Evolutionary conservation across 306 rosid genomes (phyloP).

Genomic region (Pterocarpus santalinus): DNA sequence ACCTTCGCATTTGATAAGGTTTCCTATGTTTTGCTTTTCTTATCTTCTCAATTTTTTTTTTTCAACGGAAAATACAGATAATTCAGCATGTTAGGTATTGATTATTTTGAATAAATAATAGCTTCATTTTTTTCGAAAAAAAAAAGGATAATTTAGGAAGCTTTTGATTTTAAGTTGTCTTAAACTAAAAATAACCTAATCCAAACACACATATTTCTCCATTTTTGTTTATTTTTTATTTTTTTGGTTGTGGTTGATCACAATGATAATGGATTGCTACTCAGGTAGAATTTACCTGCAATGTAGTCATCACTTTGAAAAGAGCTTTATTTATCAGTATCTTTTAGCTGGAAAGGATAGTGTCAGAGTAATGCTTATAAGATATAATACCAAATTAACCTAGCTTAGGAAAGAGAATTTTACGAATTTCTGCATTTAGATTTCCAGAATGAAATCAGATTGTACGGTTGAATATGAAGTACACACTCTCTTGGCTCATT

Average conservation of each 20-base stretch:
- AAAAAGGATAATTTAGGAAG: not conserved
- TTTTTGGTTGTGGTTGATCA: not conserved
- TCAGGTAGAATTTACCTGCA: not conserved
- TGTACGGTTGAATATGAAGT: constrained; percentile 2
- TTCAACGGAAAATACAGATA: not conserved
- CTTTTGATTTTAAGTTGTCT: not conserved
- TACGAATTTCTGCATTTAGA: constrained; percentile 18
- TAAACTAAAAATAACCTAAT: not conserved
- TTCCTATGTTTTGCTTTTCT: not conserved
- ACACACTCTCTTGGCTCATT: not conserved
- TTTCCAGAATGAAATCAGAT: not conserved
- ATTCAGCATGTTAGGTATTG: not conserved
- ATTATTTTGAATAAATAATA: not conserved
- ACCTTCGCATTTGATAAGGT: constrained; percentile 96
- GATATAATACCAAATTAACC: not conserved
- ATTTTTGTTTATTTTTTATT: not conserved
- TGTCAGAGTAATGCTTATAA: not conserved
- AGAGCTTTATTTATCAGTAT: not conserved
- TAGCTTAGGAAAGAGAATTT: not conserved
- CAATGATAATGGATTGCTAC: not conserved
- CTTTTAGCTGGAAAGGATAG: not conserved
- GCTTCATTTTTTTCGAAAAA: not conserved
- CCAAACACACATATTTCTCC: not conserved
- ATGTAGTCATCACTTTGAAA: not conserved
- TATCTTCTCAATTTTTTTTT: not conserved